Base-by-base conservation (phyloP, 2,329 filamentous ascomycete species). In the Ambrosiella cleistominuta region DNA sequence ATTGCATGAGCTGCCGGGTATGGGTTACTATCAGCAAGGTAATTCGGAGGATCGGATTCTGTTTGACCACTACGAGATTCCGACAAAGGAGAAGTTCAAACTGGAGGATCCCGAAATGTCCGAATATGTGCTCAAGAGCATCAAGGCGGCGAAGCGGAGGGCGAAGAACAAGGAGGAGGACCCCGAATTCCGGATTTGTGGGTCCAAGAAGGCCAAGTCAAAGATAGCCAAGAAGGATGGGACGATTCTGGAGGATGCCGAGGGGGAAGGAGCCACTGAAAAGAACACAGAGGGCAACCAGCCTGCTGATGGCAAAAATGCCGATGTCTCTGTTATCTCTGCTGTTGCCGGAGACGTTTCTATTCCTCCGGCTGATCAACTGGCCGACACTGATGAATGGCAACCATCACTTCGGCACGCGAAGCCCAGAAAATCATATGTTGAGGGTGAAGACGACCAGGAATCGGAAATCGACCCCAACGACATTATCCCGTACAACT, bases 11-110 rank as follows among this genome's bases (percentile, higher is more conserved):
- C 39, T 61, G 27, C 47, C 59, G 8, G 79, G 79, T 13, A 76
- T 79, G 71, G 78, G 77, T 8, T 81, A 81, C 66, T 82, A 81
- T 64, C 74, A 81, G 59, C 77, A 79, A 63, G 76, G 79, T 60
- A 39, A 54, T 15, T n/a, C 15, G 15, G n/a, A 39, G 19, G 51
- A 54, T 65, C 77, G 71, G 64, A 81, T 81, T 65, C 66, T 81
- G 2, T 82, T 81, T 60, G 76, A 82, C 62, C 74, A 75, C 7
- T 81, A 80, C 64, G 74, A 80, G 62, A 71, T 71, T 36, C 78
- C 78, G 4, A 68, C 74, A 11, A 69, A 71, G 3, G 74, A 76
- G 3, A 66, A 67, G 9, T 64, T 78, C 57, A 64, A 67, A 39
- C 64, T 68, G 4, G 69, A 73, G 7, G 72, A 77, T 55, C 69